Percentiles rank a stretch among this genome's conserved stretches.
Evolutionary conservation across 768 basidiomycete genomes (phyloP).

Genomic region (Infundibulicybe gibba): DNA sequence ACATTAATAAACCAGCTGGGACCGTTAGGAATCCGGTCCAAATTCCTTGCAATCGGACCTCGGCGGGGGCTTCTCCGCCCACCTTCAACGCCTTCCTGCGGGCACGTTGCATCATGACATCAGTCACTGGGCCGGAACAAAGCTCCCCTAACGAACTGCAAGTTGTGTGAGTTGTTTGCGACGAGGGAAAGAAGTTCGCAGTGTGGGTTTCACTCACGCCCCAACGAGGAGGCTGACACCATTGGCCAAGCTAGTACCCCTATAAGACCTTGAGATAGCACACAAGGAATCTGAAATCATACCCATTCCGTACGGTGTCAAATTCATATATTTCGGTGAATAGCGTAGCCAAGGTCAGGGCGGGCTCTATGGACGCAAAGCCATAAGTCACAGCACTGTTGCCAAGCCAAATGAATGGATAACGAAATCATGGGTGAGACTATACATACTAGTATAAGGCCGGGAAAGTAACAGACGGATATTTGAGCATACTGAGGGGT

Average conservation of each 20-base stretch:
- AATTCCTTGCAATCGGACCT: slow-evolving; percentile 33
- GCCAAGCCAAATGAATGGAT: neutral
- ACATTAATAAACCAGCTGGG: slow-evolving; percentile 31
- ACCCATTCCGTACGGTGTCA: slow-evolving; percentile 34
- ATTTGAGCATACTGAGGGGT: slow-evolving; percentile 33
- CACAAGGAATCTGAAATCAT: slow-evolving; percentile 1
- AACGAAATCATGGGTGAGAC: neutral
- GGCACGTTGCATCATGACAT: slow-evolving; percentile 30
- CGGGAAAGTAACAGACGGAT: slow-evolving; percentile 35
- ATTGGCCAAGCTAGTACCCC: slow-evolving; percentile 24
- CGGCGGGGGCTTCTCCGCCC: slow-evolving; percentile 21
- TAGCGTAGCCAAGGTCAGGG: slow-evolving; percentile 31
- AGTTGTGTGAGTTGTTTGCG: neutral
- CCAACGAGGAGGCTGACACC: slow-evolving; percentile 32
- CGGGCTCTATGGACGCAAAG: slow-evolving; percentile 36
- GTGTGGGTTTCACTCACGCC: slow-evolving; percentile 19
- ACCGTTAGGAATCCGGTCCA: slow-evolving; percentile 34
- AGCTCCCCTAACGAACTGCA: slow-evolving; percentile 30
- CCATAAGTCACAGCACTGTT: slow-evolving; percentile 31
- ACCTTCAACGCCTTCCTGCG: slow-evolving; percentile 19
- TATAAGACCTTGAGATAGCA: neutral
- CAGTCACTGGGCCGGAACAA: slow-evolving; percentile 32
- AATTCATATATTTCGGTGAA: slow-evolving; percentile 35
- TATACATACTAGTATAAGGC: slow-evolving; percentile 29
- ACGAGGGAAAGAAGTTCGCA: neutral